Conservation (phyloP, 192 early-diverging fungal species). For the Spizellomyces sp. region DNA sequence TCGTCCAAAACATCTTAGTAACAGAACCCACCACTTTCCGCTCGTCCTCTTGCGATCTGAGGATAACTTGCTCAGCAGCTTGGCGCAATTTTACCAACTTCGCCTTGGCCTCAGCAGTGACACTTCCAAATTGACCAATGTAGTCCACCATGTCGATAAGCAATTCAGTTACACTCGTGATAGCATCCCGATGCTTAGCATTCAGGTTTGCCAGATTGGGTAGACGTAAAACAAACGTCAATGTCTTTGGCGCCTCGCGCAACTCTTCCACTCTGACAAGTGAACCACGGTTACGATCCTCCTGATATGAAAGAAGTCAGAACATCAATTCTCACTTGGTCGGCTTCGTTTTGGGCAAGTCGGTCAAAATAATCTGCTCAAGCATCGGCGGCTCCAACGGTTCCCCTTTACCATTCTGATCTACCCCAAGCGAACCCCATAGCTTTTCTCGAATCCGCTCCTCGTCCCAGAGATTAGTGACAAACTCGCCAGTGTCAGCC, state of each 20-base stretch:
- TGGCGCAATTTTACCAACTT: slow-evolving; percentile 69
- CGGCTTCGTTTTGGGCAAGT: slow-evolving; percentile 64
- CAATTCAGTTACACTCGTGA: slow-evolving; percentile 20
- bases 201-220: slow-evolving; percentile 30
- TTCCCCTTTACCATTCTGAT: slow-evolving; percentile 34
- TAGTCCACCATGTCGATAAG: slow-evolving; percentile 48
- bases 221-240: slow-evolving; percentile 36
- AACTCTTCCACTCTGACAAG: slow-evolving; percentile 53
- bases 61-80: slow-evolving; percentile 62
- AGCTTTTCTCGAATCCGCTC: slow-evolving; percentile 46
- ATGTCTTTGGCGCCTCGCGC: slow-evolving; percentile 32
- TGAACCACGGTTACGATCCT: slow-evolving; percentile 10
- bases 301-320: slow-evolving; percentile 15
- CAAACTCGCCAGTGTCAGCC: slow-evolving; percentile 62
- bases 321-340: slow-evolving; percentile 32
- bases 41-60: slow-evolving; percentile 65
- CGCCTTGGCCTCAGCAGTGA: slow-evolving; percentile 45
- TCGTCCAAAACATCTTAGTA: neutral
- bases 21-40: slow-evolving; percentile 54
- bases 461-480: slow-evolving; percentile 48
- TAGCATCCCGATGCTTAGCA: neutral
- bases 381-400: slow-evolving; percentile 43
- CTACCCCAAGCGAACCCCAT: slow-evolving; percentile 44
- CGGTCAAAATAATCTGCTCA: slow-evolving; percentile 62
- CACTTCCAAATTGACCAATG: slow-evolving; percentile 41